Evolutionary conservation across 2,329 filamentous ascomycete species (phyloP).

Genomic region (Seiridium unicorne): DNA sequence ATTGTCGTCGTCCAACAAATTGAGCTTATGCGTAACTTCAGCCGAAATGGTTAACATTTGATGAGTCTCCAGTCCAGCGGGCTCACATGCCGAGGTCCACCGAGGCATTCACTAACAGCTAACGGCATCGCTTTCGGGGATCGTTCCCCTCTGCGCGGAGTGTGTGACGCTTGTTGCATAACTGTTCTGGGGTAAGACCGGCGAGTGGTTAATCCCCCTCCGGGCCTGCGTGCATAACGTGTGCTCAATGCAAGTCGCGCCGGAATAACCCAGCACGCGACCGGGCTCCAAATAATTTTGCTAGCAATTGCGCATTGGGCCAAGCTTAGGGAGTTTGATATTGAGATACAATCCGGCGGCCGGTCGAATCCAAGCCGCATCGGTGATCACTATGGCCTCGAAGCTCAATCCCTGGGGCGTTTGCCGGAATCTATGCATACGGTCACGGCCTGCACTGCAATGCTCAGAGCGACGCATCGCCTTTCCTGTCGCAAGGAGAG

Average conservation of each 20-base stretch:
- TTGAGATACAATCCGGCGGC: not conserved
- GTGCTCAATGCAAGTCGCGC: not conserved
- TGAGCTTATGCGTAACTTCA: not conserved
- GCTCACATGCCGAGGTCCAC: slow-evolving; percentile 15
- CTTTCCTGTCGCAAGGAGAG: slow-evolving; percentile 18
- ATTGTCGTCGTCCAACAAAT: not conserved
- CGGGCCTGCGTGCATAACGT: not conserved
- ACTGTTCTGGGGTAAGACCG: not conserved
- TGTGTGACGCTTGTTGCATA: too few relatives aligned
- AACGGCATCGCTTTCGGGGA: not conserved
- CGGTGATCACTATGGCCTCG: slow-evolving; percentile 23
- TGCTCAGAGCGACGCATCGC: slow-evolving; percentile 9
- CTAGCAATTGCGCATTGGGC: not conserved
- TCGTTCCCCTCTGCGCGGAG: too few relatives aligned
- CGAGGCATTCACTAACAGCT: slow-evolving; percentile 7
- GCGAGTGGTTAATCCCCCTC: not conserved
- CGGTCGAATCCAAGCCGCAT: not conserved
- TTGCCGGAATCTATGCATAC: slow-evolving; percentile 25
- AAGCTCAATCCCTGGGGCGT: slow-evolving; percentile 27
- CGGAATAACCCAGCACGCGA: slow-evolving; percentile 10
- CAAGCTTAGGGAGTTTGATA: slow-evolving; percentile 5
- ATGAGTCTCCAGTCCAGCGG: not conserved
- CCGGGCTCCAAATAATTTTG: slow-evolving; percentile 9
- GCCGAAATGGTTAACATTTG: not conserved
- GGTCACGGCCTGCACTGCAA: slow-evolving; percentile 18